Conservation (phyloP, 768 basidiomycete species). For the Phlegmacium glaucopus region DNA sequence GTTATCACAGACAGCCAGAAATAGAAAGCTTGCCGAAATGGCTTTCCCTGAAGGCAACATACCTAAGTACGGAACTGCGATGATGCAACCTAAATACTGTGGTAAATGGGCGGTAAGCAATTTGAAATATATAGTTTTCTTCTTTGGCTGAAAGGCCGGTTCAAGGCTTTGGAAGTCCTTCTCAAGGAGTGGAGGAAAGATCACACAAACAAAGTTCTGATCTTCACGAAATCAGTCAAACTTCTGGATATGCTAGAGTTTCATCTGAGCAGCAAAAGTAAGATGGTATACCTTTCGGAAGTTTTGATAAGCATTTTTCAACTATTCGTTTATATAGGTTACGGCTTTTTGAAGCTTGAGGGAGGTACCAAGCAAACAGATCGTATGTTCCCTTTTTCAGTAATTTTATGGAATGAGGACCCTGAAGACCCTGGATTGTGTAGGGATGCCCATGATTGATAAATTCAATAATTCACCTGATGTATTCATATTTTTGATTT, state of each 20-base stretch:
- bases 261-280: slow-evolving; percentile 60
- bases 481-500: slow-evolving; percentile 82
- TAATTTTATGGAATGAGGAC: background rate
- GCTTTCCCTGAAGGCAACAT: slow-evolving; percentile 57
- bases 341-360: slow-evolving; percentile 72
- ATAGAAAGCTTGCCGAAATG: slow-evolving; percentile 56
- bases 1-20: slow-evolving; percentile 35
- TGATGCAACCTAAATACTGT: slow-evolving; percentile 64
- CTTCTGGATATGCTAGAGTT: slow-evolving; percentile 82
- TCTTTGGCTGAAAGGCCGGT: background rate
- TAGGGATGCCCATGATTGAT: slow-evolving; percentile 88
- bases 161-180: slow-evolving; percentile 62
- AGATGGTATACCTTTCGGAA: slow-evolving; percentile 5
- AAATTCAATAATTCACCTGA: slow-evolving; percentile 71
- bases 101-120: slow-evolving; percentile 81
- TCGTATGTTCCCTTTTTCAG: slow-evolving; percentile 42
- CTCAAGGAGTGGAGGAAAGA: slow-evolving; percentile 68
- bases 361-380: slow-evolving; percentile 68
- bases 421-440: background rate
- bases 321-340: slow-evolving; percentile 30
- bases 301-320: too few relatives aligned
- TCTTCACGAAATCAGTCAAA: slow-evolving; percentile 93
- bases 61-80: slow-evolving; percentile 60
- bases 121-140: background rate
- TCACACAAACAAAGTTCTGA: slow-evolving; percentile 77